Evolutionary conservation across 1,139 yeast genomes (phyloP).

Genomic region (Diutina sp.): DNA sequence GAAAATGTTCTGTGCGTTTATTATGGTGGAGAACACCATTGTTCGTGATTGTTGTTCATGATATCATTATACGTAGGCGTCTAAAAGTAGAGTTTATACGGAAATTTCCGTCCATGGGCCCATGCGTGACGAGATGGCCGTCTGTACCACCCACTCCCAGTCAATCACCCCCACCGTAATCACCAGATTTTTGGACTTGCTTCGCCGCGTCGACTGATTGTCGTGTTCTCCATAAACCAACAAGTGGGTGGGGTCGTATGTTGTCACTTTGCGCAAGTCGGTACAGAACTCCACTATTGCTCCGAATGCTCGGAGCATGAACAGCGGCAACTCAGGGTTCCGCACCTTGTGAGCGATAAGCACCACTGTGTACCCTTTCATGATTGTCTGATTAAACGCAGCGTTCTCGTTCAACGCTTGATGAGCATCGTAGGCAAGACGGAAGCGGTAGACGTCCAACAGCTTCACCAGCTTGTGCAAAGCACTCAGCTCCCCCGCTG

Average conservation of each 20-base stretch:
- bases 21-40: background rate
- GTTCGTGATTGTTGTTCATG: background rate
- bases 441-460: conserved; percentile 28
- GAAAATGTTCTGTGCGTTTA: background rate
- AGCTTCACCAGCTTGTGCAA: conserved; percentile 21
- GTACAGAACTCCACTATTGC: background rate
- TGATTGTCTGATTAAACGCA: background rate
- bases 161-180: conserved; percentile 19
- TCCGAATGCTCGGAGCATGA: background rate
- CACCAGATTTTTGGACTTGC: background rate
- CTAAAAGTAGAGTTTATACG: background rate
- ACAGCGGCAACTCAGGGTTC: background rate
- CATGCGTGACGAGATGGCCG: conserved; percentile 28
- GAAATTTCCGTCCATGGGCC: background rate
- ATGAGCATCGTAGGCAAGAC: conserved; percentile 14
- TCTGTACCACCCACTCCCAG: conserved; percentile 73
- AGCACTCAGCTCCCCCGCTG: conserved; percentile 51
- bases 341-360: background rate
- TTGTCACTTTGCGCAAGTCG: background rate
- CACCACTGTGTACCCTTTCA: background rate
- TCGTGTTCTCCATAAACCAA: conserved; percentile 7
- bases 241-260: background rate
- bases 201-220: background rate
- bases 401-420: conserved; percentile 18
- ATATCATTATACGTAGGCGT: background rate